Base-by-base conservation (phyloP, 1,139 yeast species). In the Hemisphaericaspora xylanilytica region DNA sequence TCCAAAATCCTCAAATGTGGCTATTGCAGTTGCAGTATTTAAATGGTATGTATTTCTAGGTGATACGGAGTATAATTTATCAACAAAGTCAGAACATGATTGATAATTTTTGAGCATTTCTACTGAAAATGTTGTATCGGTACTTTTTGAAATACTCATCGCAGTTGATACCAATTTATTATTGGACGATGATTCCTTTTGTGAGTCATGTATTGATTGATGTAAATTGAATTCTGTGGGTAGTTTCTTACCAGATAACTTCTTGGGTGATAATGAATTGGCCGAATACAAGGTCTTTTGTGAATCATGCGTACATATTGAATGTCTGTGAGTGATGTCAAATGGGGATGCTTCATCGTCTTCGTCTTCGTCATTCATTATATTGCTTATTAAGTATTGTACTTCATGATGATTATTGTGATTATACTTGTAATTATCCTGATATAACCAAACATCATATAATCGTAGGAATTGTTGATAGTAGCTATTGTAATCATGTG, bases 31-130 rank as follows among this genome's bases (percentile, higher is more conserved):
- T 14, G 63, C 65, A 13, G 58, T 50, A 33, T 63, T 56, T 33
- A 67, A 51, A 48, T 67, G 67, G 42, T 56, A 62, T 0, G 74
- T 67, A 39, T 67, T 66, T 38, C 56, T 65, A 0, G 75, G 75
- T 2, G 73, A 66, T 2, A 69, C 67, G 0, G 73, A 63, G 42
- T 67, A 68, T 29, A 67, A 48, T 39, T 58, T 62, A 38, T 67
- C 73, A 18, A 67, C 61, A 38, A 65, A 46, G 20, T 57, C 54
- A 36, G 56, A 55, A 38, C 62, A 55, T 6, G 65, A 55, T 29
- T 53, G 52, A 36, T 48, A 51, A 28, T 49, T 46, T 9, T 30
- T 36, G 12, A 43, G 14, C 1, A 29, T 27, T 17, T 36, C 32
- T 16, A 12, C 17, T n/a, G 34, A 18, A 18, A 29, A 20, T 9